These are phyloP conservation scores for Paralagenidium karlingii DNA, from an alignment of 352 stramenopile genomes.

Conservation along the genomic window DNA sequence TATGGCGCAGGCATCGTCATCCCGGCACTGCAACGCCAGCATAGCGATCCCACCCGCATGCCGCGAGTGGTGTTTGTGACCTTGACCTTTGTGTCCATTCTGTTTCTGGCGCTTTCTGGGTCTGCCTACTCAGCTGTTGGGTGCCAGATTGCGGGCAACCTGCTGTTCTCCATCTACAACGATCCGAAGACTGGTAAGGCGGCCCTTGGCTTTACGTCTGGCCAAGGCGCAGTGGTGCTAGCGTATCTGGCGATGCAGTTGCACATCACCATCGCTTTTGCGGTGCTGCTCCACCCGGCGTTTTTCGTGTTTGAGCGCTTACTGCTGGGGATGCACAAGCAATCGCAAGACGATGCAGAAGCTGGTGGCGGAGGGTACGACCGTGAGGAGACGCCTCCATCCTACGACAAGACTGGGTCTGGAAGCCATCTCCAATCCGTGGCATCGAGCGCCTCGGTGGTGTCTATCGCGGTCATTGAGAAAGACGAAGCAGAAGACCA, in stretches of 20 bases:
- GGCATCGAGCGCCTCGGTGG: constrained; percentile 10
- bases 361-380: background rate
- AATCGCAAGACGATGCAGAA: background rate
- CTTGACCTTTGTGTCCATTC: constrained; percentile 4
- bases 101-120: constrained; percentile 32
- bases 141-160: constrained; percentile 12
- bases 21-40: constrained; percentile 8
- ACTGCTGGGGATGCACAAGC: constrained; percentile 25
- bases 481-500: constrained; percentile 11
- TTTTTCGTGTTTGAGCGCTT: constrained; percentile 35
- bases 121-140: constrained; percentile 32
- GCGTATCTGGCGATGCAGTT: constrained; percentile 27
- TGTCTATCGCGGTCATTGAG: constrained; percentile 14
- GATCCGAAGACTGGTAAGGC: constrained; percentile 15
- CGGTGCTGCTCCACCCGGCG: constrained; percentile 26
- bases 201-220: constrained; percentile 22
- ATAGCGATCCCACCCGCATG: constrained; percentile 27
- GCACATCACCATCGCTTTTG: constrained; percentile 34
- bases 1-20: constrained; percentile 9
- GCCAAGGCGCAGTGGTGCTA: background rate
- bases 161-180: constrained; percentile 51
- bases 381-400: background rate
- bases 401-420: background rate
- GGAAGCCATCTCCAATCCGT: background rate
- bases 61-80: constrained; percentile 8